Percentiles rank a stretch among this genome's conserved stretches.
These are phyloP conservation scores for Pseudogymnoascus sp. DNA, from an alignment of 2,329 filamentous ascomycete genomes.

Conservation along the genomic window DNA sequence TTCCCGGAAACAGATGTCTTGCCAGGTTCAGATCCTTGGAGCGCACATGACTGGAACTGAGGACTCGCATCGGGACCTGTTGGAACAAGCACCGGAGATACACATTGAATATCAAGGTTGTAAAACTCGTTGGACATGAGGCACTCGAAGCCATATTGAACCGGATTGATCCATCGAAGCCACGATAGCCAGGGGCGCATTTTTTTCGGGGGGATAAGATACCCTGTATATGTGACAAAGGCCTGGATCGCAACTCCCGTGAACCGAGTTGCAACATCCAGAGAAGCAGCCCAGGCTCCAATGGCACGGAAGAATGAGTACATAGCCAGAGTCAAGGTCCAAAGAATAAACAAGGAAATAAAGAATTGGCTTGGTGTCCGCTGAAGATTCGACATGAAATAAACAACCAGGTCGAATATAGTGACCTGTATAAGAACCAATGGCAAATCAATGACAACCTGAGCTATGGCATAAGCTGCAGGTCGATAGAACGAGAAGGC, in stretches of 20 bases:
- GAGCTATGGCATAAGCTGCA: constrained; percentile 50
- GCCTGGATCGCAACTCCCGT: constrained; percentile 67
- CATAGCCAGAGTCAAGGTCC: constrained; percentile 67
- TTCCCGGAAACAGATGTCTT: constrained; percentile 43
- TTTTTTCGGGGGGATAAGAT: constrained; percentile 43
- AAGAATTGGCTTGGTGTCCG: constrained; percentile 72
- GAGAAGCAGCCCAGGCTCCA: constrained; percentile 63
- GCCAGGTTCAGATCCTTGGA: constrained; percentile 48
- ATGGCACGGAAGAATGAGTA: constrained; percentile 81
- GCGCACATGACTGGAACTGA: constrained; percentile 45
- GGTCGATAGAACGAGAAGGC: constrained; percentile 36
- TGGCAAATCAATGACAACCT: constrained; percentile 77
- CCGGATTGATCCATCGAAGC: constrained; percentile 50
- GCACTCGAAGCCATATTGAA: constrained; percentile 58
- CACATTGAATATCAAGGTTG: constrained; percentile 42
- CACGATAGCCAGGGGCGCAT: constrained; percentile 49
- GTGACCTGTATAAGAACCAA: constrained; percentile 71
- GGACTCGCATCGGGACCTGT: constrained; percentile 35
- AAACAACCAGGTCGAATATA: constrained; percentile 70
- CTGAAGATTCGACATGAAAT: constrained; percentile 80
- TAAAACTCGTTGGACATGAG: constrained; percentile 80
- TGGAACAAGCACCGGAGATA: constrained; percentile 40
- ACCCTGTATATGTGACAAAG: constrained; percentile 32
- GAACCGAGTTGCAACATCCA: constrained; percentile 34
- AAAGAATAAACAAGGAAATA: constrained; percentile 72